phyloP scores from a whole-genome alignment of 192 early-diverging fungal genomes.

The Coemansia sp. region DNA sequence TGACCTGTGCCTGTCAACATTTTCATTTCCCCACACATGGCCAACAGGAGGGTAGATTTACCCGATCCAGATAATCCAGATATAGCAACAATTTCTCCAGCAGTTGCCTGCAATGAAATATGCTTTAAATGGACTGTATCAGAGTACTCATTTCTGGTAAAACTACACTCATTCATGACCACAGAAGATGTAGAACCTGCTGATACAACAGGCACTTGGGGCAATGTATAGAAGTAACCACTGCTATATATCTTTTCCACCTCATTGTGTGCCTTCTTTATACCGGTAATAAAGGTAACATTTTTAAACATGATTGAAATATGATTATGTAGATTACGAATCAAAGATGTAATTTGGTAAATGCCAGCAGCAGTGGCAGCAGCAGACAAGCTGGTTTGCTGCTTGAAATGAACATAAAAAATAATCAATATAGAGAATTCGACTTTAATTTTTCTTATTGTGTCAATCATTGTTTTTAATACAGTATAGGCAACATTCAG shows the following conservation, averaged over 20 bases:
- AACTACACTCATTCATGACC: not conserved
- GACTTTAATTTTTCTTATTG: too few species aligned
- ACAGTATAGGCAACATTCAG: not conserved
- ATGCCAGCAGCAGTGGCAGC: slow-evolving; percentile 9
- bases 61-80: slow-evolving; percentile 58
- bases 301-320: not conserved
- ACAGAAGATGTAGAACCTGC: not conserved
- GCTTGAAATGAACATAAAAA: too few species aligned
- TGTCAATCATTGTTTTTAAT: not conserved
- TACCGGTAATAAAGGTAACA: not conserved
- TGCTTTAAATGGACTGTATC: slow-evolving; percentile 11
- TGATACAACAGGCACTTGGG: slow-evolving; percentile 1
- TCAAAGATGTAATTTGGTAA: not conserved
- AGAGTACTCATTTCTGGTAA: slow-evolving; percentile 7
- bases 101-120: slow-evolving; percentile 5
- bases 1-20: slow-evolving; percentile 62
- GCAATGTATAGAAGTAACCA: not conserved
- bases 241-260: not conserved
- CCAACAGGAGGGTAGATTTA: slow-evolving; percentile 57
- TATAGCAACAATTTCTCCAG: slow-evolving; percentile 40
- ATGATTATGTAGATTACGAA: not conserved
- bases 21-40: slow-evolving; percentile 73
- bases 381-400: too few species aligned
- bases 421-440: too few species aligned
- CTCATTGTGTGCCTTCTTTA: too few species aligned